Base-by-base conservation (phyloP, 2,329 filamentous ascomycete genomes). In the Fusarium sp. region DNA sequence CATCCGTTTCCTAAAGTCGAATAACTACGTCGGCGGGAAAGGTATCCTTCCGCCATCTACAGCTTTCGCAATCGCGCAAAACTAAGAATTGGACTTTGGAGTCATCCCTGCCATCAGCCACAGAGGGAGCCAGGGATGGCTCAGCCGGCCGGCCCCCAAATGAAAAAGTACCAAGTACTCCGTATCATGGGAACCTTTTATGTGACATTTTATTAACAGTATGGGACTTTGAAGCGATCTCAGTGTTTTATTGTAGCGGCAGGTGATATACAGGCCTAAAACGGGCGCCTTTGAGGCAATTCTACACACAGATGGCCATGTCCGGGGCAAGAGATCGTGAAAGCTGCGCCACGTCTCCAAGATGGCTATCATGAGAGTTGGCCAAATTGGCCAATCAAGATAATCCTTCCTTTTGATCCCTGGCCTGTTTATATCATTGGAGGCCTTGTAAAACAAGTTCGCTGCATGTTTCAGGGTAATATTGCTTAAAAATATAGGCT, bases 381-480 rank as follows among this genome's bases (percentile, higher is more conserved):
- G 19, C 14, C 12, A 11, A 42, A 30, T 21, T 36, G 38, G 6
- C 34, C 47, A 62, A 54, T 55, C 12, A 17, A 17, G 24, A 19
- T 11, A 28, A 28, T 11, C 10, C n/a, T 24, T n/a, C 7, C 4
- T 46, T 26, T 42, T 6, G 23, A 15, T 21, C 17, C n/a, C 36
- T 8, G 26, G 15, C 53, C 6, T 15, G 26, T 21, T 43, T 15
- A 26, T 26, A 24, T 39, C 15, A 59, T 50, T 51, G 57, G 57
- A 59, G 54, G 57, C 26, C 54, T 52, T 34, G 24, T 2, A 3
- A 49, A 17, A 17, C 24, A 44, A 26, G 23, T 43, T 34, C 44
- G 15, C 57, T 46, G 42, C 49, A 56, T n/a, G 57, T 62, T 62
- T 62, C 59, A 62, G 58, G 58, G 42, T 23, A 21, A 17, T 26